phyloP scores from a whole-genome alignment of 345 rosid species.

The Euphorbia lathyris region DNA sequence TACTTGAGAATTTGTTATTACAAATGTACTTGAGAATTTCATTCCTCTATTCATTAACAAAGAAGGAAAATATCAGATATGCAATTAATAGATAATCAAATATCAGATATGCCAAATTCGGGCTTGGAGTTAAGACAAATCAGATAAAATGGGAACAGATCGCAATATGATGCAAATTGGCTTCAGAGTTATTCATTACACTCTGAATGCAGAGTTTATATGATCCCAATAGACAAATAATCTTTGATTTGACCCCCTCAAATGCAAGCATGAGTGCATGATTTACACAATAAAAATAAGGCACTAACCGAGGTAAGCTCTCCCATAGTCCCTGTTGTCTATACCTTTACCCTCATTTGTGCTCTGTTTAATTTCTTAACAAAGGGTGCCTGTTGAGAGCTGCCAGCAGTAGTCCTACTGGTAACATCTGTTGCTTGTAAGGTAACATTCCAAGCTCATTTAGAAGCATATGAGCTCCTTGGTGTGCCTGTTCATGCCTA shows the following conservation, averaged over 20 bases:
- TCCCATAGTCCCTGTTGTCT: slow-evolving; percentile 96
- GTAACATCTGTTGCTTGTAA: no score
- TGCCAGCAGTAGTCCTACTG: no score
- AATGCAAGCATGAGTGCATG: neutral
- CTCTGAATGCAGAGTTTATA: neutral
- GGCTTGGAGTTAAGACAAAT: neutral
- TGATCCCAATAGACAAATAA: neutral
- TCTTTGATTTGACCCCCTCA: neutral
- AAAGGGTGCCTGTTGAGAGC: no score
- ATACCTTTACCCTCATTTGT: slow-evolving; percentile 40
- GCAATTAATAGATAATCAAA: no score
- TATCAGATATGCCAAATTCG: no score
- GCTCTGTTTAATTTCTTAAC: no score
- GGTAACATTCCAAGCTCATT: no score
- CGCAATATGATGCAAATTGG: neutral
- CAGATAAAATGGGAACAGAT: neutral
- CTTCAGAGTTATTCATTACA: neutral
- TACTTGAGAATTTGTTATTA: slow-evolving; percentile 35
- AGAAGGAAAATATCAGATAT: no score
- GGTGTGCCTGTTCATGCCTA: no score
- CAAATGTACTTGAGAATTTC: no score
- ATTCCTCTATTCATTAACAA: no score
- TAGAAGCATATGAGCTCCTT: no score
- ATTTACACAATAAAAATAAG: neutral
- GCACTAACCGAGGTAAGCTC: slow-evolving; percentile 71